Evolutionary conservation across 129 eudicot genomes (phyloP).

Genomic region (Pittosporum tobira): DNA sequence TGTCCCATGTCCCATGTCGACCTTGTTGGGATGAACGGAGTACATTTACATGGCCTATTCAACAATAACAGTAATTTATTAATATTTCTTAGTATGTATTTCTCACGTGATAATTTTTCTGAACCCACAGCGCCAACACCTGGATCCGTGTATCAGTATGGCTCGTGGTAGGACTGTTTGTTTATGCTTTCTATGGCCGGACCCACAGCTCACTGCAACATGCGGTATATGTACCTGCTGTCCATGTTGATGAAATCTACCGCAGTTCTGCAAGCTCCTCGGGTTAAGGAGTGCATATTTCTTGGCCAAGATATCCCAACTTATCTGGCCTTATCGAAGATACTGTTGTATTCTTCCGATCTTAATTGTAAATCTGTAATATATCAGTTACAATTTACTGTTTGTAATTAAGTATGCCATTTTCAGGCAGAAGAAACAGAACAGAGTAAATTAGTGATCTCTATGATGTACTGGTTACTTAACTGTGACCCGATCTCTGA

Average conservation of each 20-base stretch:
- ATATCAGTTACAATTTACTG: background rate
- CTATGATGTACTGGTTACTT: too few relatives aligned
- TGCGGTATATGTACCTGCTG: conserved; percentile 90
- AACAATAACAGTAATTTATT: background rate
- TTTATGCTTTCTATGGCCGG: conserved; percentile 70
- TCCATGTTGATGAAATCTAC: conserved; percentile 83
- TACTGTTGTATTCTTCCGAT: too few relatives aligned
- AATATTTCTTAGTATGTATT: background rate
- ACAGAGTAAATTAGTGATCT: too few relatives aligned
- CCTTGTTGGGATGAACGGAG: too few relatives aligned
- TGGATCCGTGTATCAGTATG: conserved; percentile 90
- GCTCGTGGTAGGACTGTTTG: conserved; percentile 58
- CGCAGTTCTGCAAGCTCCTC: conserved; percentile 35
- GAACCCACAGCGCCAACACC: conserved; percentile 64
- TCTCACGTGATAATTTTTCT: conserved; percentile 10
- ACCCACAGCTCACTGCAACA: conserved; percentile 64
- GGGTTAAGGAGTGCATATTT: conserved; percentile 14
- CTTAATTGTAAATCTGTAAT: conserved; percentile 7
- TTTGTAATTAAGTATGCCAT: too few relatives aligned
- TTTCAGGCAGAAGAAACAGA: too few relatives aligned
- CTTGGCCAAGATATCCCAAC: too few relatives aligned
- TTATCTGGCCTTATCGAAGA: background rate
- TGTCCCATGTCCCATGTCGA: too few relatives aligned
- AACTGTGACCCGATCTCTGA: too few relatives aligned
- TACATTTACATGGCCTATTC: background rate